Conservation (phyloP, 1,284 basidiomycete genomes). For the Cystodermella granulosa region DNA sequence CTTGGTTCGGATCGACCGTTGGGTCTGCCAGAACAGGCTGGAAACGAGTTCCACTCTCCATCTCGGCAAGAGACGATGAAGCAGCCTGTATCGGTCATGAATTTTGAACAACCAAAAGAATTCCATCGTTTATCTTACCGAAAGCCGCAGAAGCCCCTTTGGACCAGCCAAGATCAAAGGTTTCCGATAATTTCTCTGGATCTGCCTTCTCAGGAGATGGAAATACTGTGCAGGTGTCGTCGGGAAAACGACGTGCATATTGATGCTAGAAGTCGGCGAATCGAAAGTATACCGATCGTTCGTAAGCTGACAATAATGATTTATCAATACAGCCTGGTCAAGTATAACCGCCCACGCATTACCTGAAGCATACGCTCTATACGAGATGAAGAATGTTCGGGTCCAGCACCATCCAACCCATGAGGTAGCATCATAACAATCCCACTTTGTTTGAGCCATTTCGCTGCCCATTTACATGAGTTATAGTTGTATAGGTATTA, state of each 20-base stretch:
- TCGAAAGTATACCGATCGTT: conserved; percentile 58
- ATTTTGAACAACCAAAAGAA: neutral
- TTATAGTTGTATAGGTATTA: no score
- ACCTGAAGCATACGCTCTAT: conserved; percentile 85
- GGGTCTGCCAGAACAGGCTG: conserved; percentile 66
- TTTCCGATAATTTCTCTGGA: conserved; percentile 79
- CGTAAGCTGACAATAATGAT: conserved; percentile 51
- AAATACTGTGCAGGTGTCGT: conserved; percentile 88
- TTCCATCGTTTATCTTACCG: conserved; percentile 48
- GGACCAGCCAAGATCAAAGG: conserved; percentile 80
- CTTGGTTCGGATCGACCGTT: conserved; percentile 34
- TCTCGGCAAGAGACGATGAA: conserved; percentile 61
- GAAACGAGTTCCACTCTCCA: conserved; percentile 64
- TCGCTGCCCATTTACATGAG: no score
- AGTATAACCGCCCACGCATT: conserved; percentile 6
- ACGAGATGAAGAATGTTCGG: conserved; percentile 83
- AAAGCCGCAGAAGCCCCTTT: conserved; percentile 73
- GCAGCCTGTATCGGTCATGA: conserved; percentile 54
- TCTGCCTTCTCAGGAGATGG: conserved; percentile 79
- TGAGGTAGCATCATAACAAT: conserved; percentile 83
- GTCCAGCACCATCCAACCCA: conserved; percentile 83
- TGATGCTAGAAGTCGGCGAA: conserved; percentile 49
- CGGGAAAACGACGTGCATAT: conserved; percentile 80
- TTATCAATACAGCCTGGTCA: neutral
- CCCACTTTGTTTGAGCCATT: conserved; percentile 91